These are phyloP conservation scores for Murraya paniculata DNA, from an alignment of 345 rosid species.

Conservation along the genomic window DNA sequence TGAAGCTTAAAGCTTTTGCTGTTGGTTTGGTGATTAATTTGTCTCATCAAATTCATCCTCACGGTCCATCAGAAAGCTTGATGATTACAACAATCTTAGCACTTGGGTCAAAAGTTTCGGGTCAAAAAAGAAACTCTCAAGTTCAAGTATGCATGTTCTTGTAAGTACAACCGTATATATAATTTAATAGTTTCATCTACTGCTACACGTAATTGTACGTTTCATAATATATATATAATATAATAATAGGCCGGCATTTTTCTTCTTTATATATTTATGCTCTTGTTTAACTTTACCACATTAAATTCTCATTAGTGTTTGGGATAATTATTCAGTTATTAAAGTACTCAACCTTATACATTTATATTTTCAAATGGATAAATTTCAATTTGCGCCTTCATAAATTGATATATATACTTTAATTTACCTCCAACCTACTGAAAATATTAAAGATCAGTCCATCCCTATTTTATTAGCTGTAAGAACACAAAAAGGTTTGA, in stretches of 20 bases:
- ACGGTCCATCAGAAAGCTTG: neutral
- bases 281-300: too few species aligned
- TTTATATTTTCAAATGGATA: too few species aligned
- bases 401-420: too few species aligned
- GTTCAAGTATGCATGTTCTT: neutral
- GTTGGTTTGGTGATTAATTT: neutral
- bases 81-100: neutral
- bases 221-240: neutral
- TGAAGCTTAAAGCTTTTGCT: neutral
- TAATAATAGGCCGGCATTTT: neutral
- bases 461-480: too few species aligned
- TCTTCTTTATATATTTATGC: neutral
- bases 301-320: too few species aligned
- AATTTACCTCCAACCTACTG: too few species aligned
- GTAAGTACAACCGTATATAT: neutral
- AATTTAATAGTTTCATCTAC: neutral
- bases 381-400: too few species aligned
- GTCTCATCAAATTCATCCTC: neutral
- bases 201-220: neutral
- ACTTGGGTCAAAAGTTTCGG: conserved; percentile 4
- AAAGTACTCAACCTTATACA: too few species aligned
- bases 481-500: too few species aligned
- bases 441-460: too few species aligned
- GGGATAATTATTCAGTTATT: too few species aligned
- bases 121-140: neutral